Base-by-base conservation (phyloP, 2,329 filamentous ascomycete genomes). In the Ascochyta viciae-villosae region DNA sequence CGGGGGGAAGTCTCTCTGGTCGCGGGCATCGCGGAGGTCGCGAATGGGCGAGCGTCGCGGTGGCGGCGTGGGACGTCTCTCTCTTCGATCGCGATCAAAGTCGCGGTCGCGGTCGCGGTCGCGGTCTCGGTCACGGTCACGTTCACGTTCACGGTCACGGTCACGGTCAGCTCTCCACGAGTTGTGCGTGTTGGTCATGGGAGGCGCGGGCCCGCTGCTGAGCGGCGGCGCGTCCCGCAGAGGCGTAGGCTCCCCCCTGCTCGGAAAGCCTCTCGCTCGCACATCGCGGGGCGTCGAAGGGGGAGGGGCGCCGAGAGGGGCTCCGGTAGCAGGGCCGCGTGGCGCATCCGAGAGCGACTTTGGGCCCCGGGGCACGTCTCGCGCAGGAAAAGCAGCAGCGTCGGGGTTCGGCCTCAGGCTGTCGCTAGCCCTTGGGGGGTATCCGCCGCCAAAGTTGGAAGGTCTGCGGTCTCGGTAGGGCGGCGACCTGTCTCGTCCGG, bases 281-380 rank as follows among this genome's bases (percentile, higher is more conserved):
- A 66, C 69, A 43, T 74, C 72, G 29, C 90, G 84, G 13, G 87
- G 88, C 27, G 74, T 76, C 48, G 19, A 19, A 19, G 19, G 19
- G 19, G 74, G 68, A 41, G 75, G 72, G 16, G 70, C 61, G 26
- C 68, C 64, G 34, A 70, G 61, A 4, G 69, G 63, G 6, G 65
- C 64, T 24, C 69, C 73, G 10, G 71, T 57, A 45, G 72, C 67
- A 35, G 75, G 72, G n/a, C 72, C 71, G 48, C 78, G 74, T 44
- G 76, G 70, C 15, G 84, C 27, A 85, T 94, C 90, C 57, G 89
- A 84, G 54, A 92, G 79, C 4, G 90, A 91, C 74, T 93, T 92
- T 10, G 92, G 92, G 0, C 90, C 92, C 52, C 92, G 85, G 3
- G 92, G 92, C 2, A 90, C 88, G 61, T 96, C 91, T 57, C 73